Evolutionary conservation across 768 basidiomycete species (phyloP).

Genomic region (Cubamyces sp.): DNA sequence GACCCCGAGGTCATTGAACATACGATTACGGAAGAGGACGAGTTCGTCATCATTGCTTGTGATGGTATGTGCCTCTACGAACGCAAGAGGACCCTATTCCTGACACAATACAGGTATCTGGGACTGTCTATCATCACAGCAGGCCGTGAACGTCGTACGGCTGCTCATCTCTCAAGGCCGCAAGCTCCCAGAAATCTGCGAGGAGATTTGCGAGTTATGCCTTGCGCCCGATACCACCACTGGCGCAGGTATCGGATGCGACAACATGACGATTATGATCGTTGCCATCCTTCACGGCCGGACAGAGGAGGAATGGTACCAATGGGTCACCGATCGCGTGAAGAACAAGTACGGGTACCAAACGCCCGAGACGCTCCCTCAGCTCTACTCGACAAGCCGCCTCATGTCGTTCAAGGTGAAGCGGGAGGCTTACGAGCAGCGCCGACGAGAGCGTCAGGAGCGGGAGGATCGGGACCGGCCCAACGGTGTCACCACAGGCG

Average conservation of each 20-base stretch:
- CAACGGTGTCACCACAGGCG: conserved; percentile 4
- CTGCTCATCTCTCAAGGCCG: conserved; percentile 80
- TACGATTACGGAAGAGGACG: conserved; percentile 84
- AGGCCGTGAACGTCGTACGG: conserved; percentile 88
- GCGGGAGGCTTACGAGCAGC: conserved; percentile 57
- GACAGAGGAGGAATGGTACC: conserved; percentile 91
- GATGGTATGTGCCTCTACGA: conserved; percentile 65
- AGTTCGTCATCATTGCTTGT: conserved; percentile 95
- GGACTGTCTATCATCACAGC: conserved; percentile 95
- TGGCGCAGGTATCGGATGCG: conserved; percentile 93
- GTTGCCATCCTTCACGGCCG: conserved; percentile 86
- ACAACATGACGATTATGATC: conserved; percentile 98
- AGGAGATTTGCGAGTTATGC: conserved; percentile 90
- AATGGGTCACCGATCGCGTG: conserved; percentile 86
- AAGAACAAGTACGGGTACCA: conserved; percentile 72
- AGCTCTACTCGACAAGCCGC: conserved; percentile 72
- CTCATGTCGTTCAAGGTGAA: conserved; percentile 65
- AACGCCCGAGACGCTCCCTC: conserved; percentile 77
- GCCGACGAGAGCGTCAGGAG: conserved; percentile 38
- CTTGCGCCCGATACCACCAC: conserved; percentile 92
- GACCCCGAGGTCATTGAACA: conserved; percentile 91
- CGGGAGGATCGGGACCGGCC: conserved; percentile 23
- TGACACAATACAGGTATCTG: conserved; percentile 79
- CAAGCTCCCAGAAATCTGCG: conserved; percentile 80
- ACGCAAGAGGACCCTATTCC: conserved; percentile 7